These are phyloP conservation scores for Lentinus brumalis DNA, from an alignment of 768 basidiomycete species.

Conservation along the genomic window DNA sequence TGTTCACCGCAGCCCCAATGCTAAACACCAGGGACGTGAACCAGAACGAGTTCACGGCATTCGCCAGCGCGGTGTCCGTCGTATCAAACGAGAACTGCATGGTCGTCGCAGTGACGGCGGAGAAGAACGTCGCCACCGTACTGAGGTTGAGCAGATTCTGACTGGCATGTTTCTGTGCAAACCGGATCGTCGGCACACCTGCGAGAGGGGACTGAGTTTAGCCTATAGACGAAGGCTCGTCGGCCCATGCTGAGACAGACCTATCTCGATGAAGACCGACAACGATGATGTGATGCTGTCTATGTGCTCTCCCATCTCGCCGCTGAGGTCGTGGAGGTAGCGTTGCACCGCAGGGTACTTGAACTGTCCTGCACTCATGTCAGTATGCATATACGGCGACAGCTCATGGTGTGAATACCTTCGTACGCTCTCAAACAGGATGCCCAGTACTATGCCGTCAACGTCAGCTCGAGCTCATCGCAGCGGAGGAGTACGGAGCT, in stretches of 20 bases:
- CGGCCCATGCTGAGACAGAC: constrained; percentile 37
- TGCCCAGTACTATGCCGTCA: constrained; percentile 64
- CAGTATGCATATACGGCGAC: background rate
- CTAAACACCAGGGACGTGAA: constrained; percentile 76
- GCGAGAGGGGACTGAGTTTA: background rate
- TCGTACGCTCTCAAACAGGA: constrained; percentile 68
- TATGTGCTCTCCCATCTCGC: constrained; percentile 75
- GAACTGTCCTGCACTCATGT: constrained; percentile 57
- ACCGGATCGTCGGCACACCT: constrained; percentile 78
- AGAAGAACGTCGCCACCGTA: constrained; percentile 79
- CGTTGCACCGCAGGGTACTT: constrained; percentile 70
- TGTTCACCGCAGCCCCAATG: constrained; percentile 77
- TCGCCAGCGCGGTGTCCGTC: constrained; percentile 38
- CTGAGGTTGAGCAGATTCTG: constrained; percentile 72
- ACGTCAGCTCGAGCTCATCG: background rate
- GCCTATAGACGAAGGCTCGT: background rate
- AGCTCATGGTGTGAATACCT: constrained; percentile 37
- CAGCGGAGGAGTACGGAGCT: background rate
- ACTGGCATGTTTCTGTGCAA: constrained; percentile 66
- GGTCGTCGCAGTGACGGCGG: constrained; percentile 72
- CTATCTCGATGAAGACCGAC: constrained; percentile 77
- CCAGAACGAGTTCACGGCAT: constrained; percentile 73
- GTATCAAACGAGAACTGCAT: constrained; percentile 66
- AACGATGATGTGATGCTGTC: constrained; percentile 68
- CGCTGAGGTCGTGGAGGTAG: constrained; percentile 72